Percentiles rank a stretch among this genome's conserved stretches.
Conservation (phyloP, 2,329 filamentous ascomycete genomes). For the Endocalyx cinctus region DNA sequence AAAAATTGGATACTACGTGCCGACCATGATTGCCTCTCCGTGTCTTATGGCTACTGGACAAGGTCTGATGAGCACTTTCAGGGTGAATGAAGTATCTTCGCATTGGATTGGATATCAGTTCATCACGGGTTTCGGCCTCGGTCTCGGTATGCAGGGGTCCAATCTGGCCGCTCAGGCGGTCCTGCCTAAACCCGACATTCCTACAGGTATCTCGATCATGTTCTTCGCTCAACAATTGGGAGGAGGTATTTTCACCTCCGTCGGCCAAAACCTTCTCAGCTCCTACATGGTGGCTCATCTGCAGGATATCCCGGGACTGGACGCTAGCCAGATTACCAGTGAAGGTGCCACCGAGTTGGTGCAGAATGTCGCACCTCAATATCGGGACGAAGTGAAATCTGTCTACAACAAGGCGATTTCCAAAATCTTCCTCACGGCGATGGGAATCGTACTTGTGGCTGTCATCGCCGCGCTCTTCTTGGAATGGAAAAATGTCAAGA, state of each 20-base stretch:
- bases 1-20: slow-evolving; percentile 56
- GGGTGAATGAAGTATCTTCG: slow-evolving; percentile 37
- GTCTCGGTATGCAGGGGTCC: slow-evolving; percentile 54
- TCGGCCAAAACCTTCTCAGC: slow-evolving; percentile 37
- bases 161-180: slow-evolving; percentile 47
- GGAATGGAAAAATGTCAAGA: slow-evolving; percentile 58
- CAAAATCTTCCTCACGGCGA: slow-evolving; percentile 50
- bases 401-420: slow-evolving; percentile 55
- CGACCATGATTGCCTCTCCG: slow-evolving; percentile 49
- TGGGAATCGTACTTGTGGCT: slow-evolving; percentile 44
- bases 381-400: slow-evolving; percentile 42
- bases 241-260: slow-evolving; percentile 41
- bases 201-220: slow-evolving; percentile 38
- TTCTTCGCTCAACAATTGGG: slow-evolving; percentile 44
- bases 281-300: slow-evolving; percentile 28
- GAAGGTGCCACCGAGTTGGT: slow-evolving; percentile 48
- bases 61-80: slow-evolving; percentile 55
- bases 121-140: slow-evolving; percentile 54
- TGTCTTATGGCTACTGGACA: slow-evolving; percentile 46
- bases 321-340: slow-evolving; percentile 27
- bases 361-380: slow-evolving; percentile 38
- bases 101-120: slow-evolving; percentile 60
- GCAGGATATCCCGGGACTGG: slow-evolving; percentile 27
- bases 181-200: slow-evolving; percentile 37
- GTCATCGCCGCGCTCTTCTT: slow-evolving; percentile 48